Percentiles rank a stretch among this genome's conserved stretches.
These are phyloP conservation scores for Suhomyces kilbournensis DNA, from an alignment of 805 yeast species.

Conservation along the genomic window DNA sequence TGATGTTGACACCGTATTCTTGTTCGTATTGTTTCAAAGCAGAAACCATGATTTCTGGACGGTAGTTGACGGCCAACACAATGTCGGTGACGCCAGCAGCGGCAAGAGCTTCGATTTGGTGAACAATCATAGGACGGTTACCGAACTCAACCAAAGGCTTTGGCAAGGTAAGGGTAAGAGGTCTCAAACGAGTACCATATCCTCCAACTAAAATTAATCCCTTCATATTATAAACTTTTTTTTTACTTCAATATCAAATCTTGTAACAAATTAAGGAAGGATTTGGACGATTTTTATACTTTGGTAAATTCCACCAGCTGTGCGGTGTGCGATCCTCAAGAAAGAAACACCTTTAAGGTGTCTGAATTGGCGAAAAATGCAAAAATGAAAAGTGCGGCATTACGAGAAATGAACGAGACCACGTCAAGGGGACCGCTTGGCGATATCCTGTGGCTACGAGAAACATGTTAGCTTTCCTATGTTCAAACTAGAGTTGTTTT, in stretches of 20 bases:
- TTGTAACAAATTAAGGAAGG: background rate
- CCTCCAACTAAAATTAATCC: slow-evolving; percentile 99
- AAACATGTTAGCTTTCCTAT: background rate
- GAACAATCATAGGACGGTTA: slow-evolving; percentile 98
- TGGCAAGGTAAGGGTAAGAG: slow-evolving; percentile 90
- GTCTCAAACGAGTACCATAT: slow-evolving; percentile 99
- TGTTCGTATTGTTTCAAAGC: slow-evolving; percentile 91
- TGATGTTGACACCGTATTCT: slow-evolving; percentile 90
- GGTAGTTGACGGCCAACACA: slow-evolving; percentile 97
- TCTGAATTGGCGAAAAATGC: background rate
- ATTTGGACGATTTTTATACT: background rate
- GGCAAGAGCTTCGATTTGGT: slow-evolving; percentile 97
- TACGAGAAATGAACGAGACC: background rate
- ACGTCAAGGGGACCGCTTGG: background rate
- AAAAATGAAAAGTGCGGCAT: background rate
- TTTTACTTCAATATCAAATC: background rate
- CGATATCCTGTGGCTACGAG: background rate
- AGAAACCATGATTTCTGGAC: slow-evolving; percentile 98
- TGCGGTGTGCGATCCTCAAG: background rate
- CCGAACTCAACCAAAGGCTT: slow-evolving; percentile 97
- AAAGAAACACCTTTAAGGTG: background rate
- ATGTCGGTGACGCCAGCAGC: slow-evolving; percentile 98
- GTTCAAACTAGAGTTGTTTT: background rate
- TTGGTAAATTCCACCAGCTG: background rate
- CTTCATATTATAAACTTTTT: slow-evolving; percentile 54